Conservation (phyloP, 106 monocot species). For the Phalaenopsis aphrodite region DNA sequence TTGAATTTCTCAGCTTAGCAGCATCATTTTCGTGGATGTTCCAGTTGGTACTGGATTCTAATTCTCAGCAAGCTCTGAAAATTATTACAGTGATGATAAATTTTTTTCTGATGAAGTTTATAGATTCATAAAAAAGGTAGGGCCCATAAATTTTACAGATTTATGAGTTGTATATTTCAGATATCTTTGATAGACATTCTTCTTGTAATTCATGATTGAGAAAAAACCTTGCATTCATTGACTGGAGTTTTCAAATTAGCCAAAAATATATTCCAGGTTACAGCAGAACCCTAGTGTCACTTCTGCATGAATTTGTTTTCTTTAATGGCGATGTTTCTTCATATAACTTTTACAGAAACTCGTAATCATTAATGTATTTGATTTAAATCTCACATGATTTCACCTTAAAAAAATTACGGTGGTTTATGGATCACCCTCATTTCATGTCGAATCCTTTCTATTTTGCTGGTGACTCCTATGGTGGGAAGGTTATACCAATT, state of each 20-base stretch:
- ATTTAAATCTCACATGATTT: not conserved
- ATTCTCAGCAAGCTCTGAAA: not conserved
- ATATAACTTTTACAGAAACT: not conserved
- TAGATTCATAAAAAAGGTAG: conserved; percentile 5
- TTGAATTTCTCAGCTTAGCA: not conserved
- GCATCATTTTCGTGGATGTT: not conserved
- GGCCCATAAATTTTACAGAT: not conserved
- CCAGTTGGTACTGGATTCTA: conserved; percentile 6
- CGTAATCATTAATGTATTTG: not conserved
- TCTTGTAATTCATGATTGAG: not conserved
- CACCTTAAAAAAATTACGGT: conserved; percentile 2
- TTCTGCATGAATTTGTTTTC: not conserved
- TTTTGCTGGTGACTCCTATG: conserved; percentile 14
- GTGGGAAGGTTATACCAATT: conserved; percentile 9
- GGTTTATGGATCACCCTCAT: conserved; percentile 2
- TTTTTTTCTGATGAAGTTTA: conserved; percentile 1
- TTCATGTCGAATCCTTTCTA: conserved; percentile 9
- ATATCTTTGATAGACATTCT: not conserved
- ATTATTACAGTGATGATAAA: not conserved
- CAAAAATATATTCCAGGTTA: not conserved
- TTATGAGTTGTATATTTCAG: not conserved
- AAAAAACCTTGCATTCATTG: not conserved
- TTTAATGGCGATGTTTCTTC: not conserved
- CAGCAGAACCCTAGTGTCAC: not conserved
- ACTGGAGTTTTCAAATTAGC: not conserved